Evolutionary conservation across 306 rosid species (phyloP).

Genomic region (Senna siamea): DNA sequence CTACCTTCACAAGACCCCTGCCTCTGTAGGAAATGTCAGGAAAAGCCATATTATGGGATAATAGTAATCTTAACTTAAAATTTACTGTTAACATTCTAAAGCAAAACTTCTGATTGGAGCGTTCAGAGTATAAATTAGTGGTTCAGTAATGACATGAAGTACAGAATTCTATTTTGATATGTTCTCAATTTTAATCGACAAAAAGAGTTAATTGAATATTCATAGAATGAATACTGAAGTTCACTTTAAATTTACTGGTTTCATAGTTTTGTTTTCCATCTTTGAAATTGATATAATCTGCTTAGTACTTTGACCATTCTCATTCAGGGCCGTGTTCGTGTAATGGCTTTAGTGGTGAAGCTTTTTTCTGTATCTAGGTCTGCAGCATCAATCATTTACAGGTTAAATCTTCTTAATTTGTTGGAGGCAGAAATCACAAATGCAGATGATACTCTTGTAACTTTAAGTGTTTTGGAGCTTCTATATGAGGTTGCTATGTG

Average conservation of each 20-base stretch:
- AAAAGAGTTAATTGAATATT: conserved; percentile 12
- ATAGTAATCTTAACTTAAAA: background rate
- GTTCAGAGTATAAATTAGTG: background rate
- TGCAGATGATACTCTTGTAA: conserved; percentile 74
- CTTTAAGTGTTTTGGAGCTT: conserved; percentile 86
- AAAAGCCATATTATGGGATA: background rate
- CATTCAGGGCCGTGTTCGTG: conserved; percentile 84
- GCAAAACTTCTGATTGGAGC: background rate
- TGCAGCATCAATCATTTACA: conserved; percentile 68
- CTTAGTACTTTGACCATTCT: conserved; percentile 25
- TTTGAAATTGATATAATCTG: conserved; percentile 32
- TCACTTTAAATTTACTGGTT: conserved; percentile 7
- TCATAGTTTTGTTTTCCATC: background rate
- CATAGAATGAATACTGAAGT: background rate
- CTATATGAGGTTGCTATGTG: conserved; percentile 73
- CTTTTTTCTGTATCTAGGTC: conserved; percentile 74
- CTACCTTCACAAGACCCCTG: background rate
- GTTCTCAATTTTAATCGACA: background rate
- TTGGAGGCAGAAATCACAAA: conserved; percentile 78
- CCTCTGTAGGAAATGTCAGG: background rate
- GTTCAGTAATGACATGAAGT: too few species aligned
- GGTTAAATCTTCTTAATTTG: conserved; percentile 65
- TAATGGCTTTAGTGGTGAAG: conserved; percentile 88
- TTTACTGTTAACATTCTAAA: background rate
- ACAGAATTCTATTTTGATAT: background rate